Evolutionary conservation across 331 rosid genomes (phyloP), one percentile per base, ranked within the genome.

Genomic region (Dryas integrifolia): DNA sequence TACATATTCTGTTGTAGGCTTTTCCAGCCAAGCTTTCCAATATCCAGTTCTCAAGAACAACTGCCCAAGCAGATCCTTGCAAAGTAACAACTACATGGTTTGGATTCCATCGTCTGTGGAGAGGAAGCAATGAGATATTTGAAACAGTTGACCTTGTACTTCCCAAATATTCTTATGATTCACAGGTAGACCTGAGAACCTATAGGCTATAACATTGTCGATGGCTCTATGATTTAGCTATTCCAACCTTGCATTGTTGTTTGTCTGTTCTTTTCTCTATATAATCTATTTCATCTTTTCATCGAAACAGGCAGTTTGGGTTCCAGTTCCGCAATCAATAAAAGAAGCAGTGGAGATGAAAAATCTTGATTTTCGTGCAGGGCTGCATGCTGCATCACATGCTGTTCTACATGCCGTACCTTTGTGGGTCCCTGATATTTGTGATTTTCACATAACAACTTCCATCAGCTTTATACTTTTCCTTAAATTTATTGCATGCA

Each of bases 371-470:
- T 94, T 91, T 79, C 96, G 97, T 64, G 97, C 96, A 53, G 97
- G 97, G 50, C 83, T 94, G 87, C 98, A 91, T 84, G 97, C 97
- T 70, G 96, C 97, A 65, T 89, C 97, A 72, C 98, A 94, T 80
- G 97, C 96, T 58, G 83, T 94, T 85, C 79, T 94, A 49, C 82
- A 94, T 44, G 89, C 86, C 16, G 92, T 94, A 79, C 98, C 98
- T 72, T 59, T 91, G 98, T 94, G 90, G 86, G 98, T 83, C 72
- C 63, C 62, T 72, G 75, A 53, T 14, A 64, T 44, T 39, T 53
- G 50, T 69, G 63, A 45, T 52, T 44, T 26, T 66, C 47, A 16
- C 50, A 39, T 50, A 26, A 10, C 44, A 9, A n/a, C 51, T 12
- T 12, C 64, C 40, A 4, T 14, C 63, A 4, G 21, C 18, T 21